phyloP scores from a whole-genome alignment of 305 asterid genomes.

The Fraxinus dipetala region DNA sequence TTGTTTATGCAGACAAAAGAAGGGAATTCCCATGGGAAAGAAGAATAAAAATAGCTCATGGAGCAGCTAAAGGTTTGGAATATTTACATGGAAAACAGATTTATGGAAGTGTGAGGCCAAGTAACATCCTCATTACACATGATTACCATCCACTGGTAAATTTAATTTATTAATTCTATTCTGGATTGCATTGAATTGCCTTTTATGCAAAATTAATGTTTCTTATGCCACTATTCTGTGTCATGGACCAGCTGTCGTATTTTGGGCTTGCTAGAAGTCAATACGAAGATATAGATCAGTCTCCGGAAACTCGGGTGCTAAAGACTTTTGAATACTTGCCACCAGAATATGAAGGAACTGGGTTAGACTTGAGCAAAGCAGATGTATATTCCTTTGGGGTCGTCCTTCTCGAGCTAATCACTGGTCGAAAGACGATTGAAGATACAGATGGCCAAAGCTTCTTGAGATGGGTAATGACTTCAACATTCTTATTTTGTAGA shows the following conservation, averaged over 20 bases:
- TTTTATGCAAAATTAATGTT: background rate
- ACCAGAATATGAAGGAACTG: constrained; percentile 56
- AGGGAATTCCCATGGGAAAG: constrained; percentile 28
- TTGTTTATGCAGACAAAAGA: constrained; percentile 24
- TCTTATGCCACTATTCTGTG: background rate
- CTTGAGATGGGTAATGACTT: constrained; percentile 50
- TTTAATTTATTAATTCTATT: background rate
- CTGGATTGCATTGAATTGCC: background rate
- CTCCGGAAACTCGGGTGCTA: constrained; percentile 34
- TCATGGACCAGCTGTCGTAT: constrained; percentile 36
- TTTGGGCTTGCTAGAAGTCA: constrained; percentile 38
- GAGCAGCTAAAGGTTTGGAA: constrained; percentile 25
- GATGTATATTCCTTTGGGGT: constrained; percentile 67
- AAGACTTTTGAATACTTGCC: constrained; percentile 55
- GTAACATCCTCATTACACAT: constrained; percentile 33
- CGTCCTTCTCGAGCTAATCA: constrained; percentile 55
- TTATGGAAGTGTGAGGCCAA: constrained; percentile 26
- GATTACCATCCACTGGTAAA: constrained; percentile 33
- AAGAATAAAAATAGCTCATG: constrained; percentile 27
- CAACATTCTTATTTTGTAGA: background rate
- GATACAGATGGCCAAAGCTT: constrained; percentile 58
- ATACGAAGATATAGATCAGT: constrained; percentile 43
- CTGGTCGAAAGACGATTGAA: constrained; percentile 50
- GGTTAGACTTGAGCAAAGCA: constrained; percentile 48
- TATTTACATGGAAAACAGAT: constrained; percentile 19